Evolutionary conservation across 192 early-diverging fungal species (phyloP).

Genomic region (Tieghemiomyces parasiticus): DNA sequence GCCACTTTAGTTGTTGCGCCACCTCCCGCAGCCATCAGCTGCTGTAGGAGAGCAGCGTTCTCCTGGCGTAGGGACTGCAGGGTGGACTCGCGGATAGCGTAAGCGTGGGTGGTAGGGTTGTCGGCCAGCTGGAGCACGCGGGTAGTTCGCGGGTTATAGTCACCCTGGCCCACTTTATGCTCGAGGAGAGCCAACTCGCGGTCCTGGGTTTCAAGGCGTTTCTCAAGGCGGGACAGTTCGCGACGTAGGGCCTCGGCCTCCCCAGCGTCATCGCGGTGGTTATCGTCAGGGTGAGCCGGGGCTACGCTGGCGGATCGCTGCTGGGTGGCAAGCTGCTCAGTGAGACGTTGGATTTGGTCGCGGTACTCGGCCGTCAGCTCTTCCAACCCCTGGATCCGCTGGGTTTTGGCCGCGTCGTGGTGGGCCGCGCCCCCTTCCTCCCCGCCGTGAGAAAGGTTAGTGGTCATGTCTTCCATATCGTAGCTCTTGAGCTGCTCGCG

Average conservation of each 20-base stretch:
- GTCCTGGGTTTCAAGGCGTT: conserved; percentile 27
- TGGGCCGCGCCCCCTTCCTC: conserved; percentile 23
- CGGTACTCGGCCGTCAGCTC: conserved; percentile 32
- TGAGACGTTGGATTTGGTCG: conserved; percentile 12
- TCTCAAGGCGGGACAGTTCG: conserved; percentile 22
- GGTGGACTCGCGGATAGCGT: conserved; percentile 48
- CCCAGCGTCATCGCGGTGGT: conserved; percentile 10
- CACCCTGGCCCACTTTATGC: conserved; percentile 42
- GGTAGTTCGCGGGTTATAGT: conserved; percentile 37
- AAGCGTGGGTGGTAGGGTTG: conserved; percentile 53
- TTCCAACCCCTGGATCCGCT: conserved; percentile 46
- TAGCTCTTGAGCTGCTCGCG: conserved; percentile 43
- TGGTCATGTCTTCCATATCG: conserved; percentile 20
- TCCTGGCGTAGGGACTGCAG: conserved; percentile 50
- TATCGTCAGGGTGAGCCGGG: not conserved
- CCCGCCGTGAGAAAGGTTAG: not conserved
- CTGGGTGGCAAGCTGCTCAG: conserved; percentile 13
- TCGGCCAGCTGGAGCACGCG: conserved; percentile 59
- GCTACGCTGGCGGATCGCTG: not conserved
- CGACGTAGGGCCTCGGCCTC: conserved; percentile 16
- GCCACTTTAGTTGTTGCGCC: conserved; percentile 1
- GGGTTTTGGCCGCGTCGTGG: conserved; percentile 39
- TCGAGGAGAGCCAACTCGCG: conserved; percentile 39
- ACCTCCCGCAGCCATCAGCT: conserved; percentile 13
- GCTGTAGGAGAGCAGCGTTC: conserved; percentile 40